Base-by-base conservation (phyloP, 495 filamentous ascomycete genomes). In the Aspergillus hancockii region DNA sequence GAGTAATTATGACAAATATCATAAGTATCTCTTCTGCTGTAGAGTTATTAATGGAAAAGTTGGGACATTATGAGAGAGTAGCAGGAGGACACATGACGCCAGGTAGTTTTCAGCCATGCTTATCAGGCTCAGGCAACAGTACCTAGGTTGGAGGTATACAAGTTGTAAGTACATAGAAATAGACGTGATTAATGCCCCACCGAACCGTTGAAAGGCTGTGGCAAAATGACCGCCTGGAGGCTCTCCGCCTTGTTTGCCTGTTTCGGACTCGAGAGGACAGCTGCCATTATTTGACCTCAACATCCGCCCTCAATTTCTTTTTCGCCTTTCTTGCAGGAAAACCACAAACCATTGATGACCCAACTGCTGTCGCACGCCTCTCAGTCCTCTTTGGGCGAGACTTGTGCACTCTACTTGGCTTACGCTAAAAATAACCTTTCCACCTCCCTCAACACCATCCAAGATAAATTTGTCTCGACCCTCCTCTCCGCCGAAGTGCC, bases 371-470 rank as follows among this genome's bases (percentile, higher is more conserved):
- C 75, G 63, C 72, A 67, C 57, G 69, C 75, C 72, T 78, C 79
- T 71, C 72, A 77, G 71, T 75, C 76, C 67, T 72, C 72, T 53
- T 67, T 81, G 73, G 67, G 73, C 66, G 75, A 82, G 71, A 72
- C 76, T 67, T 78, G 72, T 58, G 69, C 75, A 54, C 64, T 72
- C 28, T 81, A 84, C 54, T 63, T 88, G 52, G 77, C 81, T 53
- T 79, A 79, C 63, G 72, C 85, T 58, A 81, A 78, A 65, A 76
- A 82, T 51, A 84, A 81, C 54, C 71, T 86, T 61, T 75, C 80
- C 62, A 67, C 76, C 23, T 75, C 74, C n/a, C 65, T 80, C n/a
- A 76, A 67, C 13, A 69, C 75, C 36, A 59, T 80, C 21, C 73
- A 71, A 55, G 67, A 68, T 46, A 73, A 69, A 63, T 56, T 79